Conservation (phyloP, 371 early-diverging fungal genomes). For the Mortierella sp. region DNA sequence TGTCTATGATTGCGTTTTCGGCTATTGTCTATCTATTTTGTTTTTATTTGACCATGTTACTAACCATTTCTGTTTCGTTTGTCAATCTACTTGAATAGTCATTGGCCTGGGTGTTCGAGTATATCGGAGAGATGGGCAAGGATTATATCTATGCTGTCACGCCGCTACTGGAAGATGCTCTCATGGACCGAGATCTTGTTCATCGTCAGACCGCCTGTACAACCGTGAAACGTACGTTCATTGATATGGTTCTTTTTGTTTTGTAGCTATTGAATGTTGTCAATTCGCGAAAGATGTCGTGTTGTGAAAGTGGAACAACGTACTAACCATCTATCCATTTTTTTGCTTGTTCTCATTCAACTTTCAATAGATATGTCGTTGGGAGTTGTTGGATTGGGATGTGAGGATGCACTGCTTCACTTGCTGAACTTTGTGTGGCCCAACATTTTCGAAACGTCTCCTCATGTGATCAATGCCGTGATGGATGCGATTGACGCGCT, state of each 20-base stretch:
- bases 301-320: neutral
- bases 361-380: constrained; percentile 80
- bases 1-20: neutral
- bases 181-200: constrained; percentile 97
- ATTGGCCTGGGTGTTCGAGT: constrained; percentile 96
- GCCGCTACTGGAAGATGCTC: constrained; percentile 96
- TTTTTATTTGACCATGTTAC: neutral
- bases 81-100: constrained; percentile 56
- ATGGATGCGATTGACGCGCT: constrained; percentile 97
- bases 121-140: constrained; percentile 97
- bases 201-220: constrained; percentile 98
- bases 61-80: neutral
- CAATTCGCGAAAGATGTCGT: neutral
- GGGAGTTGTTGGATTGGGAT: constrained; percentile 91
- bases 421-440: constrained; percentile 98
- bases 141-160: constrained; percentile 97
- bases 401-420: constrained; percentile 95
- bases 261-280: neutral
- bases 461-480: constrained; percentile 97
- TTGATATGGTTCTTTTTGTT: neutral
- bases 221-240: constrained; percentile 79
- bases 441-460: constrained; percentile 97
- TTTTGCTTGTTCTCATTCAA: neutral
- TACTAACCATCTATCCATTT: neutral
- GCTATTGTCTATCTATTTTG: neutral